Evolutionary conservation across 2,329 filamentous ascomycete genomes (phyloP), one percentile per base, ranked within the genome.

Genomic region (Venturia effusa): DNA sequence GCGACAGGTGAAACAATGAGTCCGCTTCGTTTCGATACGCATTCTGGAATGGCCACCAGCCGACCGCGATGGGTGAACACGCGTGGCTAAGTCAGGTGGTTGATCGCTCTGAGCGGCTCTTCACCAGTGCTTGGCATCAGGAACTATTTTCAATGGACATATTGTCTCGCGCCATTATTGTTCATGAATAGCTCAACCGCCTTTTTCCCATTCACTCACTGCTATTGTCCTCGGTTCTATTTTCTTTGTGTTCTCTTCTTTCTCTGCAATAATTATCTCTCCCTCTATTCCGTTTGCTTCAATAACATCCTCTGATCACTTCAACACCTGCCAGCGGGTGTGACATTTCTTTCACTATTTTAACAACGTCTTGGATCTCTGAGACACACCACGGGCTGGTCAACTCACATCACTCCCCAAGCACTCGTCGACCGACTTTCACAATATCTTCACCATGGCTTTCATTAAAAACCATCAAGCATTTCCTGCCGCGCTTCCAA

Each of bases 401-500:
- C 43, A 27, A 24, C 7, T 40, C 59, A 41, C n/a, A 27, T 6
- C 5, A 2, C 8, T 40, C 27, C n/a, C 51, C 17, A 41, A 22
- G 27, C 19, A 64, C 22, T 34, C 17, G 27, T 30, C 55, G 45
- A 13, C 22, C 39, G 30, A 22, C 15, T 48, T 39, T 7, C 13
- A 55, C 17, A 37, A 10, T 17, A 61, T 41, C 59, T 70, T 70
- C 68, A 68, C 61, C 63, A 80, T 80, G 78, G 75, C 77, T 76
- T 77, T 76, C 74, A 73, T 78, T 74, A 75, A 76, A 75, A 79
- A 79, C 74, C 79, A 79, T 79, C 79, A 80, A 78, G 71, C 74
- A 76, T 80, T 81, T 75, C 76, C 79, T 74, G 76, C 78, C 77
- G 77, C 80, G 74, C 79, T 80, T 77, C 80, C 79, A 80, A 79